These are phyloP conservation scores for Trichoderma reesei DNA, from an alignment of 495 filamentous ascomycete species.

Conservation along the genomic window DNA sequence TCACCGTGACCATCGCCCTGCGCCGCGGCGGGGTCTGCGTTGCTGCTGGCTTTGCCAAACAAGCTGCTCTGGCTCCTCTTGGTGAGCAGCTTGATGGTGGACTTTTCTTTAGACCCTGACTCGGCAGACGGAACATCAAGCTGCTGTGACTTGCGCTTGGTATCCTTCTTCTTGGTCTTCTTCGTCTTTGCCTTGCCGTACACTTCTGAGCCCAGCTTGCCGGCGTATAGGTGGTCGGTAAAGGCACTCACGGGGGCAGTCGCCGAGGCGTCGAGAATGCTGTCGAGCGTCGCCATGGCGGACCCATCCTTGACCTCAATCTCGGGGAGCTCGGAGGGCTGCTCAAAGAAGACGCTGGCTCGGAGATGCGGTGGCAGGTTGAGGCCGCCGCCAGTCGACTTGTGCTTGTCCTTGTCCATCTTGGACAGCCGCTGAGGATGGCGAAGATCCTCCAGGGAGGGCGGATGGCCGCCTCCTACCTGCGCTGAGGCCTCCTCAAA, in stretches of 20 bases:
- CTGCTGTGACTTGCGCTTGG: conserved; percentile 1
- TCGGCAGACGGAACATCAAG: not conserved
- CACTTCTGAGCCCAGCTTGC: conserved; percentile 56
- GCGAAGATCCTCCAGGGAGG: conserved; percentile 9
- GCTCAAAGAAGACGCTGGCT: conserved; percentile 84
- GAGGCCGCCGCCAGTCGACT: conserved; percentile 31
- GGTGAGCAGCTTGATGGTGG: conserved; percentile 9
- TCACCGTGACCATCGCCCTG: conserved; percentile 22
- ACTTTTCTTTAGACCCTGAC: not conserved
- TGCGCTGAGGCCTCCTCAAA: conserved; percentile 10
- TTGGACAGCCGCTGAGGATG: conserved; percentile 16
- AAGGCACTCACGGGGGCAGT: conserved; percentile 88
- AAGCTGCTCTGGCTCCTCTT: conserved; percentile 24
- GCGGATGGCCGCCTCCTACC: not conserved
- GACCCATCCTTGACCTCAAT: conserved; percentile 69
- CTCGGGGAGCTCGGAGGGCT: conserved; percentile 42
- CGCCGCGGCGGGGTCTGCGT: not conserved
- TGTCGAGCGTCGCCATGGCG: conserved; percentile 81
- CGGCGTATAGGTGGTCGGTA: conserved; percentile 82
- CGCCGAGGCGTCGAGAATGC: conserved; percentile 89
- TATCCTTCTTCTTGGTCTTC: conserved; percentile 21
- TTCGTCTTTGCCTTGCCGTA: conserved; percentile 45
- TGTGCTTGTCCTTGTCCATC: conserved; percentile 26
- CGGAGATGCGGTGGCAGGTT: conserved; percentile 77
- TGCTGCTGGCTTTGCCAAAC: not conserved